These are phyloP conservation scores for Phyllosticta citriasiana DNA, from an alignment of 2,329 filamentous ascomycete genomes.

Conservation along the genomic window DNA sequence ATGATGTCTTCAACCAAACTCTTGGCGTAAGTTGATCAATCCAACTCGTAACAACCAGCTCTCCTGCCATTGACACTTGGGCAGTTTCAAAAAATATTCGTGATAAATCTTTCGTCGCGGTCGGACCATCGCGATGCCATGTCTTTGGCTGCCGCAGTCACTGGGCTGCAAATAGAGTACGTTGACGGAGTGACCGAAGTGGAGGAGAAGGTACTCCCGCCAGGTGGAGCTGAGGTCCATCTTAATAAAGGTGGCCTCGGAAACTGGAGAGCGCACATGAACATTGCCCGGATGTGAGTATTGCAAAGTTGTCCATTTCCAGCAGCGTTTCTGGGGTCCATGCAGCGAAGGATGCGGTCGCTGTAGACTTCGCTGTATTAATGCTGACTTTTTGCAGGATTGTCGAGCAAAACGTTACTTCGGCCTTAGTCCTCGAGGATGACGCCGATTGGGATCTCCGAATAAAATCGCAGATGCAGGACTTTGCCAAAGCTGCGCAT, in stretches of 20 bases:
- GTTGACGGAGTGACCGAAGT: conserved; percentile 36
- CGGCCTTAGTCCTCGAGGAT: conserved; percentile 15
- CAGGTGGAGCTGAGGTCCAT: conserved; percentile 19
- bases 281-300: background rate
- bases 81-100: conserved; percentile 45
- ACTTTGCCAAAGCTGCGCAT: conserved; percentile 13
- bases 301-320: too few relatives aligned
- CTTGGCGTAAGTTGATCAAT: conserved; percentile 1
- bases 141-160: conserved; percentile 37
- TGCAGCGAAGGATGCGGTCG: background rate
- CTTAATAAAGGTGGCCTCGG: conserved; percentile 1
- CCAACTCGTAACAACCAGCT: background rate
- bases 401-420: conserved; percentile 6
- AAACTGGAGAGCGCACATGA: conserved; percentile 6
- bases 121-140: conserved; percentile 44
- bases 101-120: conserved; percentile 41
- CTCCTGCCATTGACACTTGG: background rate
- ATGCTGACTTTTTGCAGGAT: background rate
- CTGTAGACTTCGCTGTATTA: background rate
- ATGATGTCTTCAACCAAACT: conserved; percentile 6
- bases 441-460: conserved; percentile 17
- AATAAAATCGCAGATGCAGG: conserved; percentile 14
- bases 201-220: conserved; percentile 21
- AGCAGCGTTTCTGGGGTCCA: too few relatives aligned
- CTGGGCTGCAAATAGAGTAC: conserved; percentile 36